Conservation (phyloP, 345 rosid genomes). For the Cardamine resedifolia region DNA sequence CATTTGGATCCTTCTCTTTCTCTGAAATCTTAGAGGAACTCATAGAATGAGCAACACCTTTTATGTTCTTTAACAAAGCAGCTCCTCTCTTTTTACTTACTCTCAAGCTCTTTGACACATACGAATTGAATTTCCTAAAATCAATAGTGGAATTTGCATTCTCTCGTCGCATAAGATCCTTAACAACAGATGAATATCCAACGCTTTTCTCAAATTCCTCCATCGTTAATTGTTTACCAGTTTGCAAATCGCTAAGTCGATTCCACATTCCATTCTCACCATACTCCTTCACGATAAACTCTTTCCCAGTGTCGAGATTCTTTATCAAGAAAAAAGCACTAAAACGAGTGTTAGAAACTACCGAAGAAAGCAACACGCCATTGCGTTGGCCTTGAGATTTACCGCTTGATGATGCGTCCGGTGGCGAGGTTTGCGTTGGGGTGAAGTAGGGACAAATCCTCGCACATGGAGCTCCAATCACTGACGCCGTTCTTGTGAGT, state of each 20-base stretch:
- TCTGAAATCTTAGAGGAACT: conserved; percentile 43
- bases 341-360: conserved; percentile 39
- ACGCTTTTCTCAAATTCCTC: conserved; percentile 86
- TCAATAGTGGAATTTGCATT: conserved; percentile 26
- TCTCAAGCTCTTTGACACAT: conserved; percentile 71
- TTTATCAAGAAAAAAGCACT: conserved; percentile 82
- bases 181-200: conserved; percentile 80
- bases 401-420: conserved; percentile 9
- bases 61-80: conserved; percentile 78
- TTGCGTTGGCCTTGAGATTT: conserved; percentile 19
- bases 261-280: conserved; percentile 84
- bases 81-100: conserved; percentile 81
- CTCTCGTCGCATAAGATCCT: conserved; percentile 82
- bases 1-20: conserved; percentile 49
- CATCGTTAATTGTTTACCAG: conserved; percentile 87
- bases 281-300: conserved; percentile 78
- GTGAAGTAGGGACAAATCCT: conserved; percentile 46
- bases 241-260: conserved; percentile 84
- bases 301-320: conserved; percentile 85
- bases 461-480: conserved; percentile 42
- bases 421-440: conserved; percentile 38
- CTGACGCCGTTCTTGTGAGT: conserved; percentile 62
- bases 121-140: conserved; percentile 49
- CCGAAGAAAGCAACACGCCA: conserved; percentile 35
- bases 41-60: conserved; percentile 76